Base-by-base conservation (phyloP, 768 basidiomycete genomes). In the Suillus cothurnatus region DNA sequence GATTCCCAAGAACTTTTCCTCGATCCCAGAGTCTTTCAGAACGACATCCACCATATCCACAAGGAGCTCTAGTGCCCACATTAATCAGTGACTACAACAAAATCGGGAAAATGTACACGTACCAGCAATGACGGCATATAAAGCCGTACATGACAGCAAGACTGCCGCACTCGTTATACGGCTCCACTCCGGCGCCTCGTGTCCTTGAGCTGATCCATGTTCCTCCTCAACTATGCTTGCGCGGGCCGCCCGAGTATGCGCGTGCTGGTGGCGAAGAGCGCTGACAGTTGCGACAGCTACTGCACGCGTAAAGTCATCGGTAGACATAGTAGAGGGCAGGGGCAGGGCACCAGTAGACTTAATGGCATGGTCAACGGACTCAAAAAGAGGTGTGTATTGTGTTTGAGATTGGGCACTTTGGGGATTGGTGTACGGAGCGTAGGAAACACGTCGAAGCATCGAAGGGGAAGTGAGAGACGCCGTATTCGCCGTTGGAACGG, bases 111-210 rank as follows among this genome's bases (percentile, higher is more conserved):
- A 21, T 14, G 11, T 11, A 28, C 19, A 31, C 90, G 62, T 71
- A 97, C 97, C 97, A 56, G 97, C 97, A 71, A 99, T 99, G 64
- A 93, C 73, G 21, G 97, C 97, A 79, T 98, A 99, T 21, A 99
- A 79, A 2, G 91, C 89, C 0, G 97, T 99, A 73, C 97, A 99
- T 1, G 79, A 86, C 66, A 99, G 78, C 66, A 99, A 75, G 1
- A 99, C 97, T 66, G 90, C 95, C 6, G 95, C 92, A 77, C 94
- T 97, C 19, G 90, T 90, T 6, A 82, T 84, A 61, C 97, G 84
- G 71, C 95, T 98, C 97, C 97, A 99, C 53, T 93, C 93, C 7
- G 97, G 97, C 4, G 89, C 97, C 70, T 99, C 97, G 70, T 99
- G 97, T 0, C 93, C 88, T 76, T 91, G 90, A 21, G 84, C 87